A percentile compares a stretch with the other conserved stretches of the same genome.
These are phyloP conservation scores for Sedum album DNA, from an alignment of 164 flowering plant species.

Conservation along the genomic window DNA sequence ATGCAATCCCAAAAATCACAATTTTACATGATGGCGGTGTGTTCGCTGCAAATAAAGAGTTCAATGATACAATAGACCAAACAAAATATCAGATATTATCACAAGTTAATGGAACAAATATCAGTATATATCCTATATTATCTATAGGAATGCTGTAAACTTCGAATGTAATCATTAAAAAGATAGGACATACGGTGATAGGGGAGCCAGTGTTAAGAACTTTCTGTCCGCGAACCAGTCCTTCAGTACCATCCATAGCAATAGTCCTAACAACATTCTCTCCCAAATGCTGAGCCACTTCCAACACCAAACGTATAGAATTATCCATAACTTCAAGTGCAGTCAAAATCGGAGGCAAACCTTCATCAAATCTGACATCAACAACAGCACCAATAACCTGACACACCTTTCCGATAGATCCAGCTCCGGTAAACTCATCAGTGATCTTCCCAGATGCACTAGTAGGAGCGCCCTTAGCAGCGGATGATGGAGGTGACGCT, in stretches of 20 bases:
- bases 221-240: conserved; percentile 39
- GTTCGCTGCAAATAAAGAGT: not conserved
- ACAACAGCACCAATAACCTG: conserved; percentile 97
- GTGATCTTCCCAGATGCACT: conserved; percentile 53
- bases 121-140: too few relatives aligned
- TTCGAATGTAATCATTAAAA: too few relatives aligned
- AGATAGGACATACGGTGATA: conserved; percentile 42
- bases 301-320: conserved; percentile 53
- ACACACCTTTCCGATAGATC: conserved; percentile 67
- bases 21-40: not conserved
- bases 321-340: conserved; percentile 78
- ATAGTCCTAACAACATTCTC: conserved; percentile 40
- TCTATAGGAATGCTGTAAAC: too few relatives aligned
- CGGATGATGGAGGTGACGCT: conserved; percentile 26
- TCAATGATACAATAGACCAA: not conserved
- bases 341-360: conserved; percentile 84
- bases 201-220: conserved; percentile 50
- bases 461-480: conserved; percentile 12
- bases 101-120: too few relatives aligned
- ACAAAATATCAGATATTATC: too few relatives aligned
- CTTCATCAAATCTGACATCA: conserved; percentile 81
- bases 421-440: conserved; percentile 82
- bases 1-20: not conserved
- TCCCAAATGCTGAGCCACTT: conserved; percentile 42
- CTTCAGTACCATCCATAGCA: conserved; percentile 48